Base-by-base conservation (phyloP, 768 basidiomycete genomes). In the Lentinula sp. region DNA sequence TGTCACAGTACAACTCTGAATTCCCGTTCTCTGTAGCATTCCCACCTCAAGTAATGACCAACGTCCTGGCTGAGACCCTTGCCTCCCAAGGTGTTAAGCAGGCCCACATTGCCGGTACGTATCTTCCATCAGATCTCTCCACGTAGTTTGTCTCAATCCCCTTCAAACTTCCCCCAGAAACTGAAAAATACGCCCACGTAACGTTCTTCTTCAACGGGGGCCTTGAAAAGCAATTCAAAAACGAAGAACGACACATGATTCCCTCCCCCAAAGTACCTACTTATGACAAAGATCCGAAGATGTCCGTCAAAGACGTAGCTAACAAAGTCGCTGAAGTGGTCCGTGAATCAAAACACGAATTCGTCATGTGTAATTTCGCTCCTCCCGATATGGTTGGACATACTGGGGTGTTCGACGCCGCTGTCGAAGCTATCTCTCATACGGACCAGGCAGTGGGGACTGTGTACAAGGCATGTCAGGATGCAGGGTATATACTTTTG, bases 181-280 rank as follows among this genome's bases (percentile, higher is more conserved):
- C 95, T n/a, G 95, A 96, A 72, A 96, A 98, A 75, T 98, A 95
- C 73, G 94, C 94, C 1, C 95, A 98, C 70, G 92, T 98, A 59
- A 98, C 95, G 0, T 96, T 97, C 81, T 97, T 96, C 83, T 96
- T 97, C 83, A 97, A 96, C 73, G 95, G 95, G 13, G 95, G 95
- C 60, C 86, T 94, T 33, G 95, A 97, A 79, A 91, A 94, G 70
- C 91, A 95, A 68, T 98, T 91, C 73, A 79, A 83, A 13, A 73
- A 77, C 37, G 95, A 97, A 70, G 89, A 91, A 66, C 80, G 95
- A 15, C 80, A 86, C 71, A 87, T 97, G 91, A 87, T 96, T 61
- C 84, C 91, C 3, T 95, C 93, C 15, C 95, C 94, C 45, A 95
- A 92, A 68, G 94, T 96, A 33, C 88, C 95, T 6, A 98, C 95